Evolutionary conservation across 2,329 filamentous ascomycete genomes (phyloP), one percentile per base, ranked within the genome.

Genomic region (Phialocephala sp.): DNA sequence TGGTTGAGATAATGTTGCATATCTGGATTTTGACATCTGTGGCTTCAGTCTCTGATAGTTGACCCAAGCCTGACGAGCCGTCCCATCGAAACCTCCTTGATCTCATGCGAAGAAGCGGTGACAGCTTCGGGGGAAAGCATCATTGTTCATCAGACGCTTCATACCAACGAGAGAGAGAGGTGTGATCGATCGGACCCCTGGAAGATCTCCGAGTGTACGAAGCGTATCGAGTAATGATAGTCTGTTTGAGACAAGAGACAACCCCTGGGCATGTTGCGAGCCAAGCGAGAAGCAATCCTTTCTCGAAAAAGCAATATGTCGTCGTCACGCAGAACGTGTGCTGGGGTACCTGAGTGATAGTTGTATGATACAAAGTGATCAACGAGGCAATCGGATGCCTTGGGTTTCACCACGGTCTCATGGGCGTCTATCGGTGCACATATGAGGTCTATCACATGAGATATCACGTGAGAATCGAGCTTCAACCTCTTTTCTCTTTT

Each of bases 171-270:
- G n/a, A n/a, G n/a, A n/a, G n/a, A n/a, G n/a, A 50, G 9, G 15
- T 58, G 4, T 55, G 59, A 62, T 67, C 61, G 32, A 41, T 1
- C 15, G 15, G 20, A 55, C 56, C 59, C 59, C 36, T 65, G 54
- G 62, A 54, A 58, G 56, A 65, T 63, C 66, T 20, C 32, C 35
- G 24, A n/a, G 22, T 59, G 24, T 50, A 54, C 32, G 22, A n/a
- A n/a, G 22, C 55, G 24, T 50, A 54, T 63, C 39, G 47, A 60
- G 65, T 39, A 67, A 62, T 54, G 62, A 67, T 67, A 32, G n/a
- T 36, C 47, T 32, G 50, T 59, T 52, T 55, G 60, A 64, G 52
- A 67, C 60, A 50, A 50, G 18, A 62, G 41, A 63, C 47, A 56
- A 57, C 27, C 47, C 57, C 63, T 41, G 32, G n/a, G 55, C 32